A percentile compares a stretch with the other conserved stretches of the same genome.
Evolutionary conservation across 73 alveolate genomes (phyloP).

Genomic region (Diophrys appendiculata): DNA sequence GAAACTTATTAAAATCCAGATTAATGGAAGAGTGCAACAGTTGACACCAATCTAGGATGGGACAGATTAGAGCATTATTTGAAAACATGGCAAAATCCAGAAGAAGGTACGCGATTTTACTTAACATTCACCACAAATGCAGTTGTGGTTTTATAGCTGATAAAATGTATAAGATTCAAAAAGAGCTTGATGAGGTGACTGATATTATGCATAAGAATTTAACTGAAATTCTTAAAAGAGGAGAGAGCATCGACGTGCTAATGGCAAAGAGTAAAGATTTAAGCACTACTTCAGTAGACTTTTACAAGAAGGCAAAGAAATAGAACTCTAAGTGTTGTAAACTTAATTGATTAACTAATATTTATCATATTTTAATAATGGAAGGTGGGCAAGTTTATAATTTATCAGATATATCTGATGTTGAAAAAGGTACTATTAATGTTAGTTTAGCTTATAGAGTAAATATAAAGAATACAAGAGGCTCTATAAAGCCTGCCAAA

Average conservation of each 20-base stretch:
- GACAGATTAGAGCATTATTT: conserved; percentile 67
- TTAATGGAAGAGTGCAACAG: conserved; percentile 44
- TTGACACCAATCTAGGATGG: conserved; percentile 75
- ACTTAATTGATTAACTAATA: conserved; percentile 21
- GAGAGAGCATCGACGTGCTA: conserved; percentile 87
- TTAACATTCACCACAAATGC: too few relatives aligned
- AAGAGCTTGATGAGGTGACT: conserved; percentile 84
- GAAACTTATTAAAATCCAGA: conserved; percentile 32
- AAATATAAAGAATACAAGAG: background rate
- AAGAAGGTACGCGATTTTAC: conserved; percentile 59
- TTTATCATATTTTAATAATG: background rate
- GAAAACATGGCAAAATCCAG: conserved; percentile 83
- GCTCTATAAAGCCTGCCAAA: background rate
- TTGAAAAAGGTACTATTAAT: background rate
- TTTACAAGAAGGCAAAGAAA: conserved; percentile 92
- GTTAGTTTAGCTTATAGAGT: background rate
- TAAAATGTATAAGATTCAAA: conserved; percentile 78
- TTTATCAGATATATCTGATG: background rate
- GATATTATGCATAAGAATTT: conserved; percentile 89
- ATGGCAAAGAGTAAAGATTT: conserved; percentile 93
- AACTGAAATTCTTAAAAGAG: conserved; percentile 91
- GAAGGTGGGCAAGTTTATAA: background rate
- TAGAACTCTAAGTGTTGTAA: conserved; percentile 81
- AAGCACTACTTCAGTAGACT: conserved; percentile 88
- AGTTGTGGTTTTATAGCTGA: conserved; percentile 51